Conservation (phyloP, 75 land plant species). For the Chamaecyparis obtusa region DNA sequence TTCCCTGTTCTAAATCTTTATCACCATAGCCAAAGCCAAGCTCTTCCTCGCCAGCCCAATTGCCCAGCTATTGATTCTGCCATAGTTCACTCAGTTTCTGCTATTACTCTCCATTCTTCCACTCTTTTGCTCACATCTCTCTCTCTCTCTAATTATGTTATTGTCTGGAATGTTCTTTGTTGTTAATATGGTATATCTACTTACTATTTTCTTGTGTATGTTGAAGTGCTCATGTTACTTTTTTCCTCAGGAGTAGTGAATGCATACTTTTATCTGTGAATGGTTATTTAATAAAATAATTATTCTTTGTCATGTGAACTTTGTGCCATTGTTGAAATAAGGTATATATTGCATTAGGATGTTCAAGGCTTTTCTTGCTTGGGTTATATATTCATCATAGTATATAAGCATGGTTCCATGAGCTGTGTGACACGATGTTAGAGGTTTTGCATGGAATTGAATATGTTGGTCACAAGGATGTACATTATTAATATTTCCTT, state of each 20-base stretch:
- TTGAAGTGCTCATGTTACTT: neutral
- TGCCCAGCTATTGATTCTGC: no score
- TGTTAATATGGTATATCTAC: neutral
- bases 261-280: neutral
- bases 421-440: neutral
- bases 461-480: neutral
- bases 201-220: neutral
- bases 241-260: neutral
- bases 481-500: neutral
- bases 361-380: neutral
- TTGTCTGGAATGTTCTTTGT: neutral
- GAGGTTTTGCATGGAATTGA: neutral
- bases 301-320: neutral
- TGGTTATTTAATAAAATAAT: neutral
- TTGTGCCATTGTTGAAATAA: neutral
- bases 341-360: neutral
- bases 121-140: no score
- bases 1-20: no score
- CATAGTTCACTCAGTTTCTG: no score
- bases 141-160: no score
- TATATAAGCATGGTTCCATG: neutral
- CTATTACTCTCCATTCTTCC: no score
- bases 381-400: neutral
- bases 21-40: no score
- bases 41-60: no score